These are phyloP conservation scores for Suaeda aralocaspica DNA, from an alignment of 148 eudicot genomes.

Conservation along the genomic window DNA sequence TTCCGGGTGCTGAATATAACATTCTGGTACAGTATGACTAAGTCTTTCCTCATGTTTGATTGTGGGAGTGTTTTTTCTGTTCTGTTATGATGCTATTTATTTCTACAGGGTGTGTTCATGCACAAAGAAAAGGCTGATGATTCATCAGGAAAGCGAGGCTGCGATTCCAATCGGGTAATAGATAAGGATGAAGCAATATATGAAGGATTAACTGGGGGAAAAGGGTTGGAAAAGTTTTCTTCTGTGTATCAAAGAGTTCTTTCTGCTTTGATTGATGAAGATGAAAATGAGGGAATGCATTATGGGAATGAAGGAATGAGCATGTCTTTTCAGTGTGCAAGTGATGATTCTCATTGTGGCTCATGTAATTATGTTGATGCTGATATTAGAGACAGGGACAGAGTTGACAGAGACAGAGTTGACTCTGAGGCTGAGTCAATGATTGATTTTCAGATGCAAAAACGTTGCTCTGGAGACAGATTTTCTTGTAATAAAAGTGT, in stretches of 20 bases:
- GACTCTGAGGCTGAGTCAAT: constrained; percentile 55
- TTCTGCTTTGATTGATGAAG: constrained; percentile 57
- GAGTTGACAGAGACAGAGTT: constrained; percentile 48
- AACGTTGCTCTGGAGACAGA: constrained; percentile 37
- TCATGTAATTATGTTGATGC: constrained; percentile 46
- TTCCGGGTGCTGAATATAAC: constrained; percentile 31
- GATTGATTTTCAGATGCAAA: constrained; percentile 39
- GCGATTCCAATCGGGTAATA: constrained; percentile 13
- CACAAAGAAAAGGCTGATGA: constrained; percentile 24
- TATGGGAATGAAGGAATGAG: constrained; percentile 41
- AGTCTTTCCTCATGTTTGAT: constrained; percentile 4
- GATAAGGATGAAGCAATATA: constrained; percentile 27
- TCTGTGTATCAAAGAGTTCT: constrained; percentile 50
- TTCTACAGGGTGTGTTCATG: constrained; percentile 30
- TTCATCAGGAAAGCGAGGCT: constrained; percentile 17
- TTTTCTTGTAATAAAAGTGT: constrained; percentile 51
- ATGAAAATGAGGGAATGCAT: constrained; percentile 38
- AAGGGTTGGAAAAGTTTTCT: constrained; percentile 30
- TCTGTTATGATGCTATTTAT: constrained; percentile 7
- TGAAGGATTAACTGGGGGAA: constrained; percentile 26
- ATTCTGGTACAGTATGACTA: constrained; percentile 31
- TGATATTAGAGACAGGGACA: constrained; percentile 47
- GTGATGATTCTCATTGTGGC: constrained; percentile 57
- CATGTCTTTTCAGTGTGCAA: constrained; percentile 46
- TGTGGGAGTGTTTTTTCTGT: neutral